Base-by-base conservation (phyloP, 2,329 filamentous ascomycete species). In the Phialophora expanda region DNA sequence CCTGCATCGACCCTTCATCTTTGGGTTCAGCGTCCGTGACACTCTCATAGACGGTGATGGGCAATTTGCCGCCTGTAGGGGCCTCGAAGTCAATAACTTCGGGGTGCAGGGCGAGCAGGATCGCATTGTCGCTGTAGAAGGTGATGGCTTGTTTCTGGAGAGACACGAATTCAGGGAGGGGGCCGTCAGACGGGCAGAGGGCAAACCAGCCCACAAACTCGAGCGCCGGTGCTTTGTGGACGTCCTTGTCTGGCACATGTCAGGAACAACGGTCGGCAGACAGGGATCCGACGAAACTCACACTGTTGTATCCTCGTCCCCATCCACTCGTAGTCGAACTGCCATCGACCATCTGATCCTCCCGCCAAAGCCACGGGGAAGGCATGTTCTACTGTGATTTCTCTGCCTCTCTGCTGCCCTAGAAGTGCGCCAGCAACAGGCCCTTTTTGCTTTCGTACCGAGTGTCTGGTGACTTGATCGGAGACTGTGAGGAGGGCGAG, bases 401-500 rank as follows among this genome's bases (percentile, higher is more conserved):
- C 89, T 64, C 92, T 89, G 22, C 94, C 94, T 82, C 92, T 91
- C 73, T 97, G 93, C 75, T 95, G 91, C 17, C 95, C 95, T 5
- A 99, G 80, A n/a, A 99, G 84, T 60, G 90, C 93, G 64, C 95
- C 95, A 2, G 94, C 86, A 20, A 97, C 85, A 17, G 93, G 92
- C 0, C 91, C 91, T 20, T 82, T 77, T 73, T 93, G 89, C 60
- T 87, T 82, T 66, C 95, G 88, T 64, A 97, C 85, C 0, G 89
- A 91, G 78, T 97, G 93, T 66, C 95, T 88, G 65, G 94, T 96
- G 77, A 98, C 93, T 78, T 96, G 96, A 79, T 99, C 95, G 72
- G 94, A 97, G 74, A 99, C 95, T 70, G 91, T 96, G 79, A 99
- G 91, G 71, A 98, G 90, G 60, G 97, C 93, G 56, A 99, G 89